Evolutionary conservation across 1,284 basidiomycete genomes (phyloP).

Genomic region (Fomitopsis schrenkii): DNA sequence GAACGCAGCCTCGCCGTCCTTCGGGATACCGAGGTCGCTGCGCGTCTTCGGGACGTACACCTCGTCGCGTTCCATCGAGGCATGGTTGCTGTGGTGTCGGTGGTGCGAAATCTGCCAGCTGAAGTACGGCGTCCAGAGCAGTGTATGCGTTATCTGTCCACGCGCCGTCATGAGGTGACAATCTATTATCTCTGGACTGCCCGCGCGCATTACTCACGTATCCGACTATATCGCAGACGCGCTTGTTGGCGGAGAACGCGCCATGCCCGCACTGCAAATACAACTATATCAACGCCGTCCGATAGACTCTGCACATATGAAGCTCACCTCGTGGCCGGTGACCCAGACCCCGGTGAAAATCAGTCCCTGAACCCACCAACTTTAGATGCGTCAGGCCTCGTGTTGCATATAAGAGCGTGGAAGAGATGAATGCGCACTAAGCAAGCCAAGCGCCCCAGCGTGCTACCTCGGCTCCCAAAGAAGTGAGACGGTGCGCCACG

Average conservation of each 20-base stretch:
- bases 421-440: slow-evolving; percentile 16
- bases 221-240: slow-evolving; percentile 24
- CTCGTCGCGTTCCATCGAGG: slow-evolving; percentile 51
- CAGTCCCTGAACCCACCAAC: slow-evolving; percentile 63
- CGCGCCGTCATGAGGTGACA: background rate
- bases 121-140: slow-evolving; percentile 37
- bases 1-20: slow-evolving; percentile 29
- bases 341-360: slow-evolving; percentile 60
- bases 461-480: slow-evolving; percentile 32
- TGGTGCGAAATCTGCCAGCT: slow-evolving; percentile 38
- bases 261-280: slow-evolving; percentile 27
- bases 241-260: slow-evolving; percentile 24
- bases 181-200: background rate
- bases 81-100: slow-evolving; percentile 33
- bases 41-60: slow-evolving; percentile 58
- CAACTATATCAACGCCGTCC: background rate
- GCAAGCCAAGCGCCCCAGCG: slow-evolving; percentile 41
- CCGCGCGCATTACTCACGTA: slow-evolving; percentile 17
- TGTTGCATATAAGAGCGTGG: no score
- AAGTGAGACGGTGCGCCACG: slow-evolving; percentile 26
- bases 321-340: slow-evolving; percentile 52
- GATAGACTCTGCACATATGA: background rate
- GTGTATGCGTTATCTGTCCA: slow-evolving; percentile 25
- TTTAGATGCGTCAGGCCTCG: slow-evolving; percentile 11
- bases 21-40: slow-evolving; percentile 44